phyloP scores from a whole-genome alignment of 352 stramenopile species.

The Pythium utonaiense region DNA sequence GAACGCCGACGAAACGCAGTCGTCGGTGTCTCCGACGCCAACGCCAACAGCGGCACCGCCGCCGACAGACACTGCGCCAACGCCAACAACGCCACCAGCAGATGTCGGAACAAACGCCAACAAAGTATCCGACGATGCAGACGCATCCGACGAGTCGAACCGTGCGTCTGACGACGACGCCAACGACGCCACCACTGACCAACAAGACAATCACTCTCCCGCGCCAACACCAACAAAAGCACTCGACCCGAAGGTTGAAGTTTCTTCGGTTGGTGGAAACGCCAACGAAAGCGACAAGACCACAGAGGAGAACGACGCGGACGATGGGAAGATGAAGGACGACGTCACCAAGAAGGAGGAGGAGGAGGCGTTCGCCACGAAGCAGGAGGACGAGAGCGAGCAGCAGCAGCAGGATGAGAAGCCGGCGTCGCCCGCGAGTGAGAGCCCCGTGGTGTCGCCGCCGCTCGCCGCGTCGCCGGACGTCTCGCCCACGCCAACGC shows the following conservation, averaged over 20 bases:
- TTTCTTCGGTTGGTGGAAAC: conserved; percentile 3
- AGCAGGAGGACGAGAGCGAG: not conserved
- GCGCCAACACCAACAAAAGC: not conserved
- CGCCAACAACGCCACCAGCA: conserved; percentile 3
- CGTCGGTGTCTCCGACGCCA: not conserved
- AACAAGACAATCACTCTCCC: conserved; percentile 19
- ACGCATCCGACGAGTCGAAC: not conserved
- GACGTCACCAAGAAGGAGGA: not conserved
- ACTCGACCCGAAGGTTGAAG: conserved; percentile 11
- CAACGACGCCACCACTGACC: not conserved
- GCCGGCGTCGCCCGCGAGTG: not conserved
- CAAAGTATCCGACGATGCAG: conserved; percentile 1
- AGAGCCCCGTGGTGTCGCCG: not conserved
- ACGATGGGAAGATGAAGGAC: not conserved
- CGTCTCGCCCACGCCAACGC: not conserved
- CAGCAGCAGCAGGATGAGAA: not conserved
- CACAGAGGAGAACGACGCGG: not conserved
- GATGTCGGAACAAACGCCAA: not conserved
- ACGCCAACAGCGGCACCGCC: not conserved
- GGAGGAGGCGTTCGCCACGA: not conserved
- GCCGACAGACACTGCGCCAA: not conserved
- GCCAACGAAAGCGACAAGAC: not conserved
- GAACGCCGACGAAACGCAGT: not conserved
- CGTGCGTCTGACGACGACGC: not conserved
- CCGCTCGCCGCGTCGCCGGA: not conserved